Evolutionary conservation across 2,329 filamentous ascomycete species (phyloP), one percentile per base, ranked within the genome.

Genomic region (Clarireedia hainanense): DNA sequence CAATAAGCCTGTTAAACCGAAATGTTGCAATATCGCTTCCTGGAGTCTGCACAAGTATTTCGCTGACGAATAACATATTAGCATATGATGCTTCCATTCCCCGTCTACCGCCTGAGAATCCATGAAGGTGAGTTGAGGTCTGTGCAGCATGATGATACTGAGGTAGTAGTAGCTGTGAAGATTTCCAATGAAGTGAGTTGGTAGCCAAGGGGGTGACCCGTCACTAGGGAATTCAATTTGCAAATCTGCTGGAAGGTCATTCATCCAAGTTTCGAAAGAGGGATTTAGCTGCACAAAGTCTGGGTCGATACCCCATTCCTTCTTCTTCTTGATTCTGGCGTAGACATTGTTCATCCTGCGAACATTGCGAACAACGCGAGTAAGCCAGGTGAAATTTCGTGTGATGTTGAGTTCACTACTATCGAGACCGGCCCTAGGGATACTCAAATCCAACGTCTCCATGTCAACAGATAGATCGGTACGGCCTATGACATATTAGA

Each of bases 101-200:
- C 85, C 86, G 51, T 90, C 87, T 6, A 80, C 73, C 5, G 76
- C 72, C 55, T 84, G 86, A 1, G 86, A 86, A 57, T 91, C 87
- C 55, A 91, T 82, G 55, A 89, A 85, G 12, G 85, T 84, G 40
- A 97, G 74, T 66, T 96, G 91, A 20, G 92, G 91, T 43, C 92
- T 82, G 69, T 95, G 87, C 57, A 95, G 85, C 71, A 97, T 84
- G 54, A 97, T 90, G 49, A 92, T 79, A 14, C 84, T 86, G 17
- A 97, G 77, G 63, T 95, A 85, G 69, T 94, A 91, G 70, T 97
- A 95, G 2, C 85, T 86, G 68, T 96, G 89, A 71, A 96, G 77
- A 67, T 96, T 95, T 37, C 89, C 92, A 48, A 95, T 78, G 66
- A 91, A 96, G 63, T 95, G 88, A 6, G 89, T 92, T 2, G 89